Percentiles rank a stretch among this genome's conserved stretches.
Conservation (phyloP, 1,139 yeast species). For the Debaryomyces fabryi region DNA sequence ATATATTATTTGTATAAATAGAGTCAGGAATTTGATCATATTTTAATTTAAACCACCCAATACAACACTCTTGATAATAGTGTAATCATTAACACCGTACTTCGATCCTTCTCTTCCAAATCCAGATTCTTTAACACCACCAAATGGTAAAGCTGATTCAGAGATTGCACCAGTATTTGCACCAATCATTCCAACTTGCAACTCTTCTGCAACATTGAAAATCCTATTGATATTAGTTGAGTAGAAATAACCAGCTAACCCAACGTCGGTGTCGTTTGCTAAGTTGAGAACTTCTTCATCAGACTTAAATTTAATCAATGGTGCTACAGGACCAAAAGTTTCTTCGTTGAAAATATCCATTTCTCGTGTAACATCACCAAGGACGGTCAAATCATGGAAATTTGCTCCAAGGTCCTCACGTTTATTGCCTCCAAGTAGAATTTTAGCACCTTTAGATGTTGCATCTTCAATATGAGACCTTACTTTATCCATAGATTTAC, state of each 20-base stretch:
- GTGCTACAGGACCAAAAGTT: conserved; percentile 91
- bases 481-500: conserved; percentile 67
- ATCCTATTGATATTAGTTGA: conserved; percentile 53
- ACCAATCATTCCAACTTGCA: conserved; percentile 52
- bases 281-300: conserved; percentile 68
- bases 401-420: conserved; percentile 69
- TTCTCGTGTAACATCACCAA: conserved; percentile 62
- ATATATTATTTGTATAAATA: not conserved
- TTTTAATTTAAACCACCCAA: conserved; percentile 20
- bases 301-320: conserved; percentile 63
- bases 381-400: conserved; percentile 77
- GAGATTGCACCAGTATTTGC: conserved; percentile 49
- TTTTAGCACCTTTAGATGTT: conserved; percentile 65
- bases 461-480: conserved; percentile 77
- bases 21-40: not conserved
- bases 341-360: conserved; percentile 73
- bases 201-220: conserved; percentile 49
- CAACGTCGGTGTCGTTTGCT: conserved; percentile 66
- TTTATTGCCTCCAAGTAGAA: conserved; percentile 66
- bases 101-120: conserved; percentile 54
- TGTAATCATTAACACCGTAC: conserved; percentile 47
- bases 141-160: conserved; percentile 51
- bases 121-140: conserved; percentile 49
- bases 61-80: conserved; percentile 33
- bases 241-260: conserved; percentile 50